Evolutionary conservation across 139 green algal species (phyloP), one percentile per base, ranked within the genome.

Genomic region (Chlamydomonas asymmetrica): DNA sequence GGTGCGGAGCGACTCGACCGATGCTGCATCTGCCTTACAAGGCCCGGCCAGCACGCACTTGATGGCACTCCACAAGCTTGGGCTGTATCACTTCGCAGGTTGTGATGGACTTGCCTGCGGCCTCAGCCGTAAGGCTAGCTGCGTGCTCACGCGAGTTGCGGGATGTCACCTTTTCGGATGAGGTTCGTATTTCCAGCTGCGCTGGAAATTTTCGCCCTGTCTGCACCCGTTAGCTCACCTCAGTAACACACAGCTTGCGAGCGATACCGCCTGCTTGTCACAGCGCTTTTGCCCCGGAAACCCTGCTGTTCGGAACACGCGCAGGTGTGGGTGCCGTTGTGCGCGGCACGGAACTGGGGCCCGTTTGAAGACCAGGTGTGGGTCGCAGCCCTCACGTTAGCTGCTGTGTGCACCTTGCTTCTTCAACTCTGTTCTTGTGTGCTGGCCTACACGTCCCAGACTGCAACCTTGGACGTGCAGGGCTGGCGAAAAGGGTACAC

Each of bases 301-400:
- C n/a, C n/a, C n/a, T n/a, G n/a, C n/a, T n/a, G n/a, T n/a, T n/a
- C n/a, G n/a, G n/a, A n/a, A n/a, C n/a, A n/a, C n/a, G n/a, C n/a
- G n/a, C n/a, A n/a, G n/a, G 41, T 62, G 31, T 77, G 71, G 71
- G 8, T 9, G 43, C 59, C 31, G 6, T 40, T 29, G 3, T 76
- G 70, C 57, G 70, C 67, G 70, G 70, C 57, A 3, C 57, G 35
- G 4, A 41, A 57, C 32, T 76, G 70, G 70, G 57, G 40, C 4
- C n/a, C 31, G 6, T 66, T 67, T 20, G n/a, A 54, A 2, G 31
- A 57, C 4, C 57, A 57, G 20, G 10, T 65, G 5, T 32, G 4
- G n/a, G 54, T 48, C 8, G 23, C 23, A 16, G 57, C 57, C 29
- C n/a, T 7, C 39, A 6, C n/a, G 4, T 16, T 16, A 39, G 16